These are phyloP conservation scores for Hypomontagnella submonticulosa DNA, from an alignment of 495 filamentous ascomycete genomes.

Conservation along the genomic window DNA sequence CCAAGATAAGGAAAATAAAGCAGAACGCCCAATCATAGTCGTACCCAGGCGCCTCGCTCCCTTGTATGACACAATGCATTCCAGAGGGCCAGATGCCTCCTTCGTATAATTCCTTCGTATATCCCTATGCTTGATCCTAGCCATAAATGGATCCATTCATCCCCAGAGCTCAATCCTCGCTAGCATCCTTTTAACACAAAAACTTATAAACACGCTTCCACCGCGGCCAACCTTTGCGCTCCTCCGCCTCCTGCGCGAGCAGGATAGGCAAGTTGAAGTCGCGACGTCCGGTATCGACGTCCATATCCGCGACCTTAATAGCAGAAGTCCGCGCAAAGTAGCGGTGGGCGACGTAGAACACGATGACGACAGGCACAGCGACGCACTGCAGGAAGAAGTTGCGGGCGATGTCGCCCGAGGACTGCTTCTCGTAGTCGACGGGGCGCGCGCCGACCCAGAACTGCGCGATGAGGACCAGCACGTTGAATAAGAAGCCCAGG, in stretches of 20 bases:
- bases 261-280: constrained; percentile 82
- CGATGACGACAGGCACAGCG: constrained; percentile 81
- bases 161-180: background rate
- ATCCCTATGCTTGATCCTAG: too few relatives aligned
- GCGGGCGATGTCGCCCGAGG: constrained; percentile 57
- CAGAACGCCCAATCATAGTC: background rate
- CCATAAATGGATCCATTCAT: background rate
- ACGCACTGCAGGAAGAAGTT: constrained; percentile 85
- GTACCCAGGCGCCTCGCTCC: constrained; percentile 27
- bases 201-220: constrained; percentile 84
- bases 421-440: constrained; percentile 64
- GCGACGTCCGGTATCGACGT: constrained; percentile 87
- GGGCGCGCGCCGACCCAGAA: constrained; percentile 94
- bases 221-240: constrained; percentile 75
- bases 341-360: constrained; percentile 83
- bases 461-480: constrained; percentile 85
- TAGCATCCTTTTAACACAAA: constrained; percentile 58
- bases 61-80: constrained; percentile 15
- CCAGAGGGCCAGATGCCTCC: too few relatives aligned
- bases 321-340: constrained; percentile 76
- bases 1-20: too few relatives aligned
- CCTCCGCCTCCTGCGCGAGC: constrained; percentile 78
- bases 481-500: constrained; percentile 82
- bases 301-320: constrained; percentile 76
- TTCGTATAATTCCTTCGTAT: too few relatives aligned